Evolutionary conservation across 169 alveolate species (phyloP).

Genomic region (Eimeria acervulina): DNA sequence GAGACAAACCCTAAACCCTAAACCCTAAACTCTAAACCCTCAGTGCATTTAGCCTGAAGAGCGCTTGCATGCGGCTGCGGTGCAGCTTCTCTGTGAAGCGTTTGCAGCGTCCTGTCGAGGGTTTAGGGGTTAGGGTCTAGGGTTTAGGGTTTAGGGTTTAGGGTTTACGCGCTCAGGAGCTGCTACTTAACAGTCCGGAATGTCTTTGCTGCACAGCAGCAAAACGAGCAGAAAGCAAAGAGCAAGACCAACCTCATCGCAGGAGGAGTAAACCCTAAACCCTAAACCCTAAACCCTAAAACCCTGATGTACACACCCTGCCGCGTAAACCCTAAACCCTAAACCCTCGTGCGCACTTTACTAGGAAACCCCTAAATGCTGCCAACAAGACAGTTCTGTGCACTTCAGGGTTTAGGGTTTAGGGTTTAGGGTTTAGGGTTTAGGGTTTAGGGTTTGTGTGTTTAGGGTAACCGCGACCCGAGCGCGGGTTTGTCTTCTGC

Average conservation of each 20-base stretch:
- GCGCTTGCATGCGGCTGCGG: neutral
- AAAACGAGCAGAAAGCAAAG: slow-evolving; percentile 7
- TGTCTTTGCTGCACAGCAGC: slow-evolving; percentile 43
- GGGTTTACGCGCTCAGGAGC: slow-evolving; percentile 23
- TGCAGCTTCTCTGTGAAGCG: neutral
- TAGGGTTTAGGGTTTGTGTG: slow-evolving; percentile 30
- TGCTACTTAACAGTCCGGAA: slow-evolving; percentile 15
- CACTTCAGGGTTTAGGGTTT: too few species aligned
- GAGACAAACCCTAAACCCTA: neutral
- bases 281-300: slow-evolving; percentile 55
- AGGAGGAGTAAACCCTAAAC: neutral
- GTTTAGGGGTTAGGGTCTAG: neutral
- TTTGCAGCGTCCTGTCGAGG: neutral
- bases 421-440: slow-evolving; percentile 36
- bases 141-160: slow-evolving; percentile 43
- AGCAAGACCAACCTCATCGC: neutral
- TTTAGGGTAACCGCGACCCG: slow-evolving; percentile 8
- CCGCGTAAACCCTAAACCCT: neutral
- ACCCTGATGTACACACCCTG: neutral
- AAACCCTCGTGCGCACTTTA: neutral
- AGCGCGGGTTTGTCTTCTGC: slow-evolving; percentile 43
- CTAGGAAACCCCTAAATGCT: neutral
- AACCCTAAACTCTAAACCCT: neutral
- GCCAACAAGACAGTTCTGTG: neutral
- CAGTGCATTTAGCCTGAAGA: neutral